These are phyloP conservation scores for Tulasnella sp. DNA, from an alignment of 768 basidiomycete genomes.

Conservation along the genomic window DNA sequence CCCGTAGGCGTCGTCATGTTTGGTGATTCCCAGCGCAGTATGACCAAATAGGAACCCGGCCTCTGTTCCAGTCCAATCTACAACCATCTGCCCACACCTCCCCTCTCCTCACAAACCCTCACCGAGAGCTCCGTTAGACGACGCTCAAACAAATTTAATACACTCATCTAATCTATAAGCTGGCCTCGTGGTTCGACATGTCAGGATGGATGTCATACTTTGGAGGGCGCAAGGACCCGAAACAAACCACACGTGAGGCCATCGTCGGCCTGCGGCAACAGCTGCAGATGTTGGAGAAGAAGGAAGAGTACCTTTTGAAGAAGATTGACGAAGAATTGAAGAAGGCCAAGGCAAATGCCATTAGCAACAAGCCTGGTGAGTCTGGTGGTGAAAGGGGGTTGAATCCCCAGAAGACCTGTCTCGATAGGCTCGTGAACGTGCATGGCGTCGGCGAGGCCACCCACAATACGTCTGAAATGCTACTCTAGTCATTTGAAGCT, in stretches of 20 bases:
- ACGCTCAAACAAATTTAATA: background rate
- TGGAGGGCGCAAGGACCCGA: conserved; percentile 68
- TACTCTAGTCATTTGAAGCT: background rate
- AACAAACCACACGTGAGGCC: conserved; percentile 78
- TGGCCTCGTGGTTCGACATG: conserved; percentile 23
- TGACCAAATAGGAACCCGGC: background rate
- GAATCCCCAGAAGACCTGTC: background rate
- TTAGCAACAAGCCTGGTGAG: conserved; percentile 86
- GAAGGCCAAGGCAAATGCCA: conserved; percentile 88
- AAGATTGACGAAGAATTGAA: conserved; percentile 90
- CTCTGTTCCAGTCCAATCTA: background rate
- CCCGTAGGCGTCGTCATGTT: background rate
- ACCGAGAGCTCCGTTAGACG: background rate
- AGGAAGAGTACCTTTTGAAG: conserved; percentile 92
- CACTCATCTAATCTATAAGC: background rate
- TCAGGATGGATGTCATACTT: conserved; percentile 74
- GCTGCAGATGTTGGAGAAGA: conserved; percentile 96
- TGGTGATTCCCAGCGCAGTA: background rate
- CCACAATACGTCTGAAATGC: background rate
- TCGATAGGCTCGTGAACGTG: background rate
- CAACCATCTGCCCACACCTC: background rate
- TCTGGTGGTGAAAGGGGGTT: conserved; percentile 16
- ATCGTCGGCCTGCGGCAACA: conserved; percentile 90
- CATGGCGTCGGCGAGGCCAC: background rate
- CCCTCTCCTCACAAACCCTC: background rate